Evolutionary conservation across 2,329 filamentous ascomycete species (phyloP).

Genomic region (Aspergillus felis): DNA sequence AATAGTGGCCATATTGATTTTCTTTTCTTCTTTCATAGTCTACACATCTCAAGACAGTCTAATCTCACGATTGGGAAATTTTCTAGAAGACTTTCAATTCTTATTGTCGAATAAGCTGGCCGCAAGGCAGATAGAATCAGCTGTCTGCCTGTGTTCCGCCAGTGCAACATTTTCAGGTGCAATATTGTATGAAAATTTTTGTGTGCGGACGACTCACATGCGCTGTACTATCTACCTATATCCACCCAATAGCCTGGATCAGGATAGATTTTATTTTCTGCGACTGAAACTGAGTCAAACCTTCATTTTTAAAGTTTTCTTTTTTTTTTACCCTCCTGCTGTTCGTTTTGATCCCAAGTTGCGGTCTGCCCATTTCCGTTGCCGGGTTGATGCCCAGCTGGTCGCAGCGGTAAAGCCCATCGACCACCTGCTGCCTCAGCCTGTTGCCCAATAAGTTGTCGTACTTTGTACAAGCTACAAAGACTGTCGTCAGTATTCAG

Average conservation of each 20-base stretch:
- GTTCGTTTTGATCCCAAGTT: constrained; percentile 14
- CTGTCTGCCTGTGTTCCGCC: neutral
- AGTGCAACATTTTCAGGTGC: neutral
- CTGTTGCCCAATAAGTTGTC: constrained; percentile 8
- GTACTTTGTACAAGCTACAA: constrained; percentile 13
- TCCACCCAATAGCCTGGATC: neutral
- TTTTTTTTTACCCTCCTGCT: neutral
- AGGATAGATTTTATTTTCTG: neutral
- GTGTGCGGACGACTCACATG: neutral
- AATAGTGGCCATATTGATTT: neutral
- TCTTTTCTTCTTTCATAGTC: too few species aligned
- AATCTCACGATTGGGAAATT: neutral
- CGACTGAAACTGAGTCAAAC: neutral
- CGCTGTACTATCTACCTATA: neutral
- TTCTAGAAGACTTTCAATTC: neutral
- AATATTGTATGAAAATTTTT: neutral
- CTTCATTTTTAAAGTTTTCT: neutral
- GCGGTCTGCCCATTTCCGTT: constrained; percentile 22
- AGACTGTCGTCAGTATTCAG: neutral
- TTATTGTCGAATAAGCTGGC: neutral
- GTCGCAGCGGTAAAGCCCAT: constrained; percentile 31
- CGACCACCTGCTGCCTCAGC: constrained; percentile 21
- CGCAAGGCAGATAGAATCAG: neutral
- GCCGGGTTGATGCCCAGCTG: constrained; percentile 33
- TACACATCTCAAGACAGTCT: neutral